These are phyloP conservation scores for Sugiyamaella paludigena DNA, from an alignment of 1,139 yeast genomes.

Conservation along the genomic window DNA sequence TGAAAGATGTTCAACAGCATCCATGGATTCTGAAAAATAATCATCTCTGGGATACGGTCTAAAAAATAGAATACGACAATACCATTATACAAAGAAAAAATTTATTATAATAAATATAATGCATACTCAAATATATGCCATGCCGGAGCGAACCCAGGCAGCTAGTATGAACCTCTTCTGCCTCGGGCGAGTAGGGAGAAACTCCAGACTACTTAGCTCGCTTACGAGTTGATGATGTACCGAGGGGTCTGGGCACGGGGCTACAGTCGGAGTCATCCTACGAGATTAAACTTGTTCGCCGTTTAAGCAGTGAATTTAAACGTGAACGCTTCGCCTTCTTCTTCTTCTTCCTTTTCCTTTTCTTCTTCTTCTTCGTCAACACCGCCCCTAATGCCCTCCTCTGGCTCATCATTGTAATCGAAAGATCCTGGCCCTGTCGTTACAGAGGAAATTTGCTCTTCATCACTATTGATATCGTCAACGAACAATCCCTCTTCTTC, in stretches of 20 bases:
- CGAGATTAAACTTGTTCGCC: no score
- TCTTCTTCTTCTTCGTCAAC: constrained; percentile 14
- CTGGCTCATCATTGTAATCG: not conserved
- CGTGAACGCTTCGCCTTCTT: constrained; percentile 20
- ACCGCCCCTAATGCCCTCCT: not conserved
- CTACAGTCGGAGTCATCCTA: no score
- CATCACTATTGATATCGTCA: constrained; percentile 10
- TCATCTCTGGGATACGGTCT: constrained; percentile 45
- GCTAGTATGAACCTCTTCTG: no score
- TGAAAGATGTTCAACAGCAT: constrained; percentile 63
- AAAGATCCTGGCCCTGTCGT: no score
- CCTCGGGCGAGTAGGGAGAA: no score
- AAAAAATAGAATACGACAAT: not conserved
- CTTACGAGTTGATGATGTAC: not conserved
- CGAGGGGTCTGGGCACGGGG: no score
- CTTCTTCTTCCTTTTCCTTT: constrained; percentile 19
- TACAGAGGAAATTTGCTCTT: not conserved
- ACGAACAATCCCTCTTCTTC: constrained; percentile 11
- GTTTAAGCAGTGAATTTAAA: constrained; percentile 18
- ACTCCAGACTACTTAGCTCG: no score
- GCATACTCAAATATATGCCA: not conserved
- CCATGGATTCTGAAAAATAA: constrained; percentile 78
- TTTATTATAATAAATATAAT: not conserved
- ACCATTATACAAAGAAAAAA: not conserved
- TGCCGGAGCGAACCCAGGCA: no score